These are phyloP conservation scores for Saccharomycopsis fibuligera DNA, from an alignment of 805 yeast genomes.

Conservation along the genomic window DNA sequence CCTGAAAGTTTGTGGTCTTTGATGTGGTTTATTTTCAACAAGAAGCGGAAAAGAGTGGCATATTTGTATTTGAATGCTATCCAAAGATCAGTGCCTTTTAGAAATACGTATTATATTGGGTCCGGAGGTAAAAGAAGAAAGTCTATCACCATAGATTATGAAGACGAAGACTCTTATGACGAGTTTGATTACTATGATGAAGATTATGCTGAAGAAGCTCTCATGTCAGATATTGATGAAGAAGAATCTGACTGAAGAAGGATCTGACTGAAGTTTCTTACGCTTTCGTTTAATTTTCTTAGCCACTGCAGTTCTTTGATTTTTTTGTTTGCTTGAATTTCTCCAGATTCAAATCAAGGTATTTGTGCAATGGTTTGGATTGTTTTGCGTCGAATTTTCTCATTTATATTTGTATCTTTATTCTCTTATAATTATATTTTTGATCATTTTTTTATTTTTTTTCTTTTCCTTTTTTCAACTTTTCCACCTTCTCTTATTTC, in stretches of 20 bases:
- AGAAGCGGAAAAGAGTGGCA: conserved; percentile 85
- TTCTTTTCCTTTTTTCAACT: background rate
- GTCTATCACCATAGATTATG: conserved; percentile 18
- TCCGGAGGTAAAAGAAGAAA: conserved; percentile 12
- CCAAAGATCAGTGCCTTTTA: conserved; percentile 17
- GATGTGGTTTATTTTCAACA: conserved; percentile 90
- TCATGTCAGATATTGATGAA: conserved; percentile 22
- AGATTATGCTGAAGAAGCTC: conserved; percentile 11
- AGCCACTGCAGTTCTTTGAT: background rate
- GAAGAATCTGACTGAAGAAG: no score
- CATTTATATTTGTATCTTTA: background rate
- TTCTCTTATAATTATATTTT: background rate
- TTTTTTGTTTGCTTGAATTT: no score
- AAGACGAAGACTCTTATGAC: conserved; percentile 14
- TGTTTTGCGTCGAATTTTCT: no score
- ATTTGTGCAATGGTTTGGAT: no score
- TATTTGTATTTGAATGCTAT: conserved; percentile 65
- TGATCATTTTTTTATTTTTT: background rate
- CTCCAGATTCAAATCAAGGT: no score
- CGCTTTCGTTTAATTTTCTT: background rate
- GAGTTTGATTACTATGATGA: conserved; percentile 4
- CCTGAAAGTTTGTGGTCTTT: conserved; percentile 63
- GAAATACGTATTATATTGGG: conserved; percentile 11
- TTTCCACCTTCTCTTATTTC: background rate
- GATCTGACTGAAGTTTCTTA: no score